Evolutionary conservation across 129 eudicot genomes (phyloP).

Genomic region (Sambucus nigra): DNA sequence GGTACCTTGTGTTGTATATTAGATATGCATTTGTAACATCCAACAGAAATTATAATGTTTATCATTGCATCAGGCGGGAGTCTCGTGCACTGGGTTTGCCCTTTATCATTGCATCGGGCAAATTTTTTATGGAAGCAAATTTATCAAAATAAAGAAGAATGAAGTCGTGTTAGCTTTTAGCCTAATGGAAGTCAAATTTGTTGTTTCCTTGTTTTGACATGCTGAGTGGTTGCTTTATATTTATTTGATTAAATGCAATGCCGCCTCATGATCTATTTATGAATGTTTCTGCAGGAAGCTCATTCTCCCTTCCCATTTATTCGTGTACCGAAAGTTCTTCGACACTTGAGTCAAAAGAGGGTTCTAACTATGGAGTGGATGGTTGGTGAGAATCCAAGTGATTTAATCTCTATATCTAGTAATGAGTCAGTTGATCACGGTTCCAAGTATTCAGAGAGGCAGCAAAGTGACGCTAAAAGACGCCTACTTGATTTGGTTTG

Average conservation of each 20-base stretch:
- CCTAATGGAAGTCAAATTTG: not conserved
- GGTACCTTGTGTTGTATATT: no score
- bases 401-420: constrained; percentile 45
- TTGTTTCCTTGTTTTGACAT: not conserved
- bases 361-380: constrained; percentile 97
- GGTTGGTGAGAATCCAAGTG: constrained; percentile 89
- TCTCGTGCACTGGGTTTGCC: no score
- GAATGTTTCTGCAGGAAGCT: constrained; percentile 53
- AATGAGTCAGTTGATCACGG: constrained; percentile 15
- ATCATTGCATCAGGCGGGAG: no score
- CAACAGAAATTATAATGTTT: no score
- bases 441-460: constrained; percentile 36
- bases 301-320: constrained; percentile 72
- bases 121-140: no score
- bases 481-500: constrained; percentile 90
- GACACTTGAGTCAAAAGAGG: constrained; percentile 49
- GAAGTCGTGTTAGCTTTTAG: no score
- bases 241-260: not conserved
- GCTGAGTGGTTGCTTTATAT: not conserved
- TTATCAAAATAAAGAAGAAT: no score
- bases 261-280: not conserved
- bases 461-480: constrained; percentile 43
- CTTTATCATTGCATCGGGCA: no score
- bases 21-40: no score
- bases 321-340: constrained; percentile 62